phyloP scores from a whole-genome alignment of 208 protist species.

The Wallacemonas rigidus region DNA sequence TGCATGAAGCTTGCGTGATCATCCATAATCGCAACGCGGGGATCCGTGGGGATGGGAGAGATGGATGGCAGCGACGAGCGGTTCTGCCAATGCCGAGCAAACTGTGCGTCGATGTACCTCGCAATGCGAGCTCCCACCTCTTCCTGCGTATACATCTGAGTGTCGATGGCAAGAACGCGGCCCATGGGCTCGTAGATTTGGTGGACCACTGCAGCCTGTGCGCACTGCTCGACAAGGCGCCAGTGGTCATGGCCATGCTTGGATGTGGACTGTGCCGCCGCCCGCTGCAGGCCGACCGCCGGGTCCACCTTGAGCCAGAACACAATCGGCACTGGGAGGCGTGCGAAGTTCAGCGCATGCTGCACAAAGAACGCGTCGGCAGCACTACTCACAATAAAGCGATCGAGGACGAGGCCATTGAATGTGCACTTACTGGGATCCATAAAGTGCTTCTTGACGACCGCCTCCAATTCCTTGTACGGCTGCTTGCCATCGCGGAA shows the following conservation, averaged over 20 bases:
- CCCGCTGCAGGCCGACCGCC: constrained; percentile 58
- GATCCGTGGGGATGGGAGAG: constrained; percentile 15
- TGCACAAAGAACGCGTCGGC: constrained; percentile 88
- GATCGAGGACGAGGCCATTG: constrained; percentile 83
- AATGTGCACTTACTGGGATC: constrained; percentile 42
- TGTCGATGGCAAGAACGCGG: constrained; percentile 54
- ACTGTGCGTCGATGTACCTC: constrained; percentile 46
- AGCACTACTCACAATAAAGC: constrained; percentile 78
- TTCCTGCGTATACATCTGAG: constrained; percentile 36
- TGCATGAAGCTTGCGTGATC: constrained; percentile 55
- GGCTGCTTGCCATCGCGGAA: constrained; percentile 76
- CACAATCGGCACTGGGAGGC: constrained; percentile 70
- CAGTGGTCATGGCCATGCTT: constrained; percentile 52
- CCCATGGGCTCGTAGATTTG: constrained; percentile 63
- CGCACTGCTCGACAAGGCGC: constrained; percentile 74
- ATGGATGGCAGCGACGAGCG: constrained; percentile 22
- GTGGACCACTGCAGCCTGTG: constrained; percentile 58
- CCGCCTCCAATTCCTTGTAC: constrained; percentile 63
- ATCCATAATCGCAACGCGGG: constrained; percentile 37
- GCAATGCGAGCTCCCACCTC: constrained; percentile 50
- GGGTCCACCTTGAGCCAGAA: constrained; percentile 78
- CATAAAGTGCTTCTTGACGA: constrained; percentile 68
- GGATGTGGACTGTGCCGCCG: constrained; percentile 48
- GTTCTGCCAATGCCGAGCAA: constrained; percentile 32
- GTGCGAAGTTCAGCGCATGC: constrained; percentile 43